Percentiles rank a stretch among this genome's conserved stretches.
Conservation (phyloP, 2,329 filamentous ascomycete genomes). For the Parasarocladium wereldwijsianum region DNA sequence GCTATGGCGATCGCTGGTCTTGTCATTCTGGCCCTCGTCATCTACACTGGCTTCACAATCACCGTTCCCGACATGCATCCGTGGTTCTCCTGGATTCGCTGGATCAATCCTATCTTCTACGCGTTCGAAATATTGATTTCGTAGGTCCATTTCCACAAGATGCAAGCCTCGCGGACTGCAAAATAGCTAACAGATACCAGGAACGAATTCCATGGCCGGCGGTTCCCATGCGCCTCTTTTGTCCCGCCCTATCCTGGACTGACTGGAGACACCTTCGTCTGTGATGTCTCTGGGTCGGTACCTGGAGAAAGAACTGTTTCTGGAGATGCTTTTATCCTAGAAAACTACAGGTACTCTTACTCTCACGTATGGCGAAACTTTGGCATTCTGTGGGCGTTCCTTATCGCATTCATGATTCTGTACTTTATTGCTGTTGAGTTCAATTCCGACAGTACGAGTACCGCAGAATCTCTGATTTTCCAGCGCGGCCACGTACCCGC, state of each 20-base stretch:
- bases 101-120: slow-evolving; percentile 60
- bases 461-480: slow-evolving; percentile 56
- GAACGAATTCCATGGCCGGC: slow-evolving; percentile 52
- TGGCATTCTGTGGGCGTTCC: slow-evolving; percentile 50
- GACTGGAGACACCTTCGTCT: slow-evolving; percentile 32
- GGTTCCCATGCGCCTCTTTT: slow-evolving; percentile 39
- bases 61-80: slow-evolving; percentile 43
- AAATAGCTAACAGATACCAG: too few relatives aligned
- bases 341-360: slow-evolving; percentile 40
- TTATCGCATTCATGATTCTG: slow-evolving; percentile 45
- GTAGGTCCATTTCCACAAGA: too few relatives aligned
- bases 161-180: too few relatives aligned
- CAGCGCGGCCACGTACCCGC: slow-evolving; percentile 35
- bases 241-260: slow-evolving; percentile 28
- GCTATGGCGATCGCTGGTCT: slow-evolving; percentile 38
- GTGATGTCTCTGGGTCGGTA: slow-evolving; percentile 36
- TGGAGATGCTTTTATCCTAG: slow-evolving; percentile 45
- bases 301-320: slow-evolving; percentile 37
- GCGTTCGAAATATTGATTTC: slow-evolving; percentile 58
- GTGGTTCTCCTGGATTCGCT: slow-evolving; percentile 66
- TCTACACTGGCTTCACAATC: slow-evolving; percentile 43
- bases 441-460: slow-evolving; percentile 47
- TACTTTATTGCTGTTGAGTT: slow-evolving; percentile 52
- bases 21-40: slow-evolving; percentile 44
- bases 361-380: slow-evolving; percentile 52